Evolutionary conservation across 2,329 filamentous ascomycete genomes (phyloP), one percentile per base, ranked within the genome.

Genomic region (Colletotrichum lini): DNA sequence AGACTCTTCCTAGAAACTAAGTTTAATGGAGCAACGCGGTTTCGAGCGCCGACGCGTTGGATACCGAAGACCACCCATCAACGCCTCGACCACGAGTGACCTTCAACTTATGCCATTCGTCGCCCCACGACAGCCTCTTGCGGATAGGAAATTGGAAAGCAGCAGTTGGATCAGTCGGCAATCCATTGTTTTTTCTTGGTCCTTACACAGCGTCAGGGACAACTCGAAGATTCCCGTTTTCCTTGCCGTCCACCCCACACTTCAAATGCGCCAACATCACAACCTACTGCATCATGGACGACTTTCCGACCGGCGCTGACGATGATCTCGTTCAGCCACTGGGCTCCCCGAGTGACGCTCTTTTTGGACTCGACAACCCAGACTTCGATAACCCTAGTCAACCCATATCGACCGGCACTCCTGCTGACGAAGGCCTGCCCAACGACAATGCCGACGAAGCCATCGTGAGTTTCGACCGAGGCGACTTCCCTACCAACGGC

Each of bases 211-310:
- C 15, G 18, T 26, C 15, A 40, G 30, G 7, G 18, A 5, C 59
- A 42, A 52, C 45, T 7, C 13, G 3, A 13, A 30, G 15, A 16
- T n/a, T 26, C 16, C 30, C 53, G 21, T 18, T n/a, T 6, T 5
- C 53, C 16, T 30, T 7, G 35, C 30, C 1, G 12, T 7, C 21
- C 52, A 42, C 40, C 40, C 45, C 60, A 21, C 16, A 30, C 44
- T 40, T 26, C 18, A n/a, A 42, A 52, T 62, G 45, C 45, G 18
- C n/a, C 16, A 18, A 42, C 35, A 52, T 65, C 65, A 44, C 50
- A 62, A 50, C 30, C 74, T 76, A 75, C 79, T 77, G 49, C 7
- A 12, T 38, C n/a, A 53, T 67, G 66, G 73, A 74, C 65, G 67
- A 67, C 35, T 18, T 59, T 45, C 42, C 53, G 26, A 16, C 54